Conservation (phyloP, 2,329 filamentous ascomycete genomes). For the Waltergamsia citrina region DNA sequence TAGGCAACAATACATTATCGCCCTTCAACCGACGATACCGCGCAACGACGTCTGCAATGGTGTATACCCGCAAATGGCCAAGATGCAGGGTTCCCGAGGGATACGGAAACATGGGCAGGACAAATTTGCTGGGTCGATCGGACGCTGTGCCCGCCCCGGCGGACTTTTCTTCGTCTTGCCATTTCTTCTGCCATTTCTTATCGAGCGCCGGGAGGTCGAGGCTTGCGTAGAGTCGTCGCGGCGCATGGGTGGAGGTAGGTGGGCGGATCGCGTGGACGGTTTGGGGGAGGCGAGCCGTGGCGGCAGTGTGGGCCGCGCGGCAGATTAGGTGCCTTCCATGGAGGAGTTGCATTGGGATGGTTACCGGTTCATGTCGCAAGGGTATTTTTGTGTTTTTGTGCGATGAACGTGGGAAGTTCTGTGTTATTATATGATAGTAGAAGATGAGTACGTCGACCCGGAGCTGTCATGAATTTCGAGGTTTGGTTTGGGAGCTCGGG, state of each 20-base stretch:
- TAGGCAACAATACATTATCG: constrained; percentile 70
- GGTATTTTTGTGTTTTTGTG: not conserved
- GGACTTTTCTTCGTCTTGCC: constrained; percentile 20
- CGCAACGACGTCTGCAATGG: constrained; percentile 78
- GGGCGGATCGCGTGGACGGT: not conserved
- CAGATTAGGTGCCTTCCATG: constrained; percentile 13
- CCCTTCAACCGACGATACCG: constrained; percentile 69
- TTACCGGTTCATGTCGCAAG: constrained; percentile 10
- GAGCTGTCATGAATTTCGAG: too few species aligned
- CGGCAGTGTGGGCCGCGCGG: constrained; percentile 7
- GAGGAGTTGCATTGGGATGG: constrained; percentile 16
- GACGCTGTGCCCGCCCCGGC: constrained; percentile 6
- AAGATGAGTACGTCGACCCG: too few species aligned
- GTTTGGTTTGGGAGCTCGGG: too few species aligned
- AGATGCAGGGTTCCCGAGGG: constrained; percentile 81
- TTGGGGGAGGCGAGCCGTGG: not conserved
- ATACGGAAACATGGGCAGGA: constrained; percentile 90
- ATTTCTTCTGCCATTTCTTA: constrained; percentile 41
- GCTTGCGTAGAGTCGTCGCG: constrained; percentile 23
- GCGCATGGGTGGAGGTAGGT: not conserved
- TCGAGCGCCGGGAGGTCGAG: constrained; percentile 36
- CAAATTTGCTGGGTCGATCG: constrained; percentile 43
- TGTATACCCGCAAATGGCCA: constrained; percentile 81
- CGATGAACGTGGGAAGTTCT: too few species aligned
- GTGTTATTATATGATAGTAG: too few species aligned